Base-by-base conservation (phyloP, 805 yeast genomes). In the Torulaspora delbrueckii region DNA sequence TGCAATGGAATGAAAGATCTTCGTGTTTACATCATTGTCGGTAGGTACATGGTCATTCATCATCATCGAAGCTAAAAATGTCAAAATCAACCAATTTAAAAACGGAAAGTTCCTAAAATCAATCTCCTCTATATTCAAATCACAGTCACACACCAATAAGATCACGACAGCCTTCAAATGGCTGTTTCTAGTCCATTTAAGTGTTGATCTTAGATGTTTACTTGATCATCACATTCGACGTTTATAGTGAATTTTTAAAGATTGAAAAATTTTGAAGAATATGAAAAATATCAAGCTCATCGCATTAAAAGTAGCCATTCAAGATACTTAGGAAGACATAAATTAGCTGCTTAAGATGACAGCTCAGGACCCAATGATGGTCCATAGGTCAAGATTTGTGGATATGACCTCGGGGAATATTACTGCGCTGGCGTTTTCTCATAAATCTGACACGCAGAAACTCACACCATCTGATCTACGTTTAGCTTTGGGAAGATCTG, bases 331-430 rank as follows among this genome's bases (percentile, higher is more conserved):
- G 19, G 10, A 14, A 27, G 32, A 35, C 31, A 9, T 12, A 5
- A 24, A 22, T 14, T 25, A 19, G 37, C 14, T 13, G 13, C 19
- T 28, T 22, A 22, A 28, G 37, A 51, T 48, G 53, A 40, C 49
- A n/a, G 40, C 26, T 8, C 47, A 46, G 27, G 50, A 45, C 12
- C 30, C 44, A 12, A 37, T 54, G 37, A 51, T 51, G 14, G 50
- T 91, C 54, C 97, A 91, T 66, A 79, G 97, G 59, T 86, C 96
- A 64, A 76, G 96, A 44, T 91, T 93, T 68, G 88, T 89, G 66
- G 96, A 91, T 65, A 86, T 79, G 56, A 78, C 83, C 9, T 91
- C 97, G 3, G 89, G 84, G 43, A 79, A 87, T 18, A 83, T 91
- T 45, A 87, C 97, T 0, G 77, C 95, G 0, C 67, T 85, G 42